A percentile compares a stretch with the other conserved stretches of the same genome.
phyloP scores from a whole-genome alignment of 805 yeast species.

The Saccharomycopsis microspora region DNA sequence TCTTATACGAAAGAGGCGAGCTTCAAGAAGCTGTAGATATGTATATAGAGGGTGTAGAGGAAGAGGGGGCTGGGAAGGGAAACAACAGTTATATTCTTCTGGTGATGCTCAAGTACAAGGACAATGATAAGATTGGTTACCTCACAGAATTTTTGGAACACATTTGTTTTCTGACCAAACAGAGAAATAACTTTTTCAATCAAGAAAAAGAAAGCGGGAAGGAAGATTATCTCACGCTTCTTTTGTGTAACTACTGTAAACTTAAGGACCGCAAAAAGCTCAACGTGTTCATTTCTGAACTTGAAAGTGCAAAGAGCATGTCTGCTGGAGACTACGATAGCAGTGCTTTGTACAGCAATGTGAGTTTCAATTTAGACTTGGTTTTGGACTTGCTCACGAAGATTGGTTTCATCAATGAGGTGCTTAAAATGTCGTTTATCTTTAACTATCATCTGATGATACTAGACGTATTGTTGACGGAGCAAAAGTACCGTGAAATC shows the following conservation, averaged over 20 bases:
- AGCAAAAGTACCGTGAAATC: constrained; percentile 8
- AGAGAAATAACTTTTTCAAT: constrained; percentile 1
- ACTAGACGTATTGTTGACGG: constrained; percentile 13
- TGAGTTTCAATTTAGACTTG: constrained; percentile 15
- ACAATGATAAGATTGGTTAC: constrained; percentile 37
- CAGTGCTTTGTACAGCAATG: constrained; percentile 3
- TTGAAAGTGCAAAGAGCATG: constrained; percentile 7
- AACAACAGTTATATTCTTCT: constrained; percentile 19
- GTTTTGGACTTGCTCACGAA: constrained; percentile 12
- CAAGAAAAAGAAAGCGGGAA: constrained; percentile 25
- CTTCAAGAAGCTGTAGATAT: constrained; percentile 62
- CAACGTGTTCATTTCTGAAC: constrained; percentile 28
- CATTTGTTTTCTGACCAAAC: constrained; percentile 7
- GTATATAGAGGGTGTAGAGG: constrained; percentile 46
- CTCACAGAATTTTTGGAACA: constrained; percentile 32
- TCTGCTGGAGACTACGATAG: constrained; percentile 5
- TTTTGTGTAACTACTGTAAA: constrained; percentile 46
- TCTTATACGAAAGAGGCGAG: constrained; percentile 54
- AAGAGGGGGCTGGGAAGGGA: constrained; percentile 27
- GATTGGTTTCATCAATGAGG: constrained; percentile 13
- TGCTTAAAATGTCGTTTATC: constrained; percentile 13
- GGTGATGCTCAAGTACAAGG: constrained; percentile 43
- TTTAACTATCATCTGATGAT: constrained; percentile 16
- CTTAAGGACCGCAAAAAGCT: constrained; percentile 33
- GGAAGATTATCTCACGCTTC: constrained; percentile 40